Evolutionary conservation across 345 rosid genomes (phyloP), one percentile per base, ranked within the genome.

Genomic region (Camelina neglecta): DNA sequence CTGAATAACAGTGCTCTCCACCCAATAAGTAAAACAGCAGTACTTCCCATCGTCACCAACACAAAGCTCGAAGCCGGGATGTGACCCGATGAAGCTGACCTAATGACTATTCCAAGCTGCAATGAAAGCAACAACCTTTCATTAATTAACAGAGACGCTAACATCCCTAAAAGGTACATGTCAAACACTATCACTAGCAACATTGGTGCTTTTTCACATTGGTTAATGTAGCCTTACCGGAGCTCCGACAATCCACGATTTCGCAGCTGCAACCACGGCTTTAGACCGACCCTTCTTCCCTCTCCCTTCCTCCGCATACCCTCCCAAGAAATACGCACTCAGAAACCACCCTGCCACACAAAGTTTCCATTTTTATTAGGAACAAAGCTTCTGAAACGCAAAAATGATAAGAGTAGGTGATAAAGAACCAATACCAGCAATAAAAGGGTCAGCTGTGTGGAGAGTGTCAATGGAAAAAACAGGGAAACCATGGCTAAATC

Each of bases 371-470:
- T 55, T 58, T 59, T 65, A 62, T 57, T 63, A 12, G 11, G 31
- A 58, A 8, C 42, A 73, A 65, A 77, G 8, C 53, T 57, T 55
- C 54, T 4, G 5, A 63, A 65, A 11, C 67, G 5, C 24, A 41
- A 9, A 4, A 6, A 4, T 23, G 8, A 33, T 13, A 45, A 65
- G 39, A 49, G 39, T 69, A 23, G 1, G 45, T 18, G 2, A 31
- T 6, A 3, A 1, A 1, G 6, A 65, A 56, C 5, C 13, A 2
- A 15, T 83, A 94, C 98, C 97, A 10, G 96, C 93, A 69, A 94
- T 76, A 50, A 94, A 94, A 81, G 98, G 96, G 68, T 92, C 98
- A 64, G 96, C 93, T 57, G 98, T 89, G n/a, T 89, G 93, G n/a
- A 89, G 78, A 16, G 96, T 92, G 11, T 89, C 92, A 4, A 82